These are phyloP conservation scores for Aegilops bicornis DNA, from an alignment of 176 grass and related monocot genomes.

Conservation along the genomic window DNA sequence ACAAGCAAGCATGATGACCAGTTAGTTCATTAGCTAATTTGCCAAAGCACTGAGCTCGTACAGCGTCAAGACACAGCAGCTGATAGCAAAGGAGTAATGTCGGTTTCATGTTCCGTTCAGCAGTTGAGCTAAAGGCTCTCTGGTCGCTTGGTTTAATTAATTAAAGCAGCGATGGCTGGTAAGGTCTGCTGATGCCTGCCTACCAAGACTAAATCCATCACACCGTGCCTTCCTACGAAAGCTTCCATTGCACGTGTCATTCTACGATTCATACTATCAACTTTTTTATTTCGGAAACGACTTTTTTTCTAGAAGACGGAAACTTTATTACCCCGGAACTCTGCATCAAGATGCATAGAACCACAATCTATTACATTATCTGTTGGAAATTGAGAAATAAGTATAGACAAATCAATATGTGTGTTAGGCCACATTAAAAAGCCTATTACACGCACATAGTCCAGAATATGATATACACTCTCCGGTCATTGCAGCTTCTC, in stretches of 20 bases:
- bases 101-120: not conserved
- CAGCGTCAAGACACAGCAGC: not conserved
- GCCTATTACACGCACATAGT: not conserved
- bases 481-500: not conserved
- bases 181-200: not conserved
- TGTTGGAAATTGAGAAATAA: not conserved
- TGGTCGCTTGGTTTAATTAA: not conserved
- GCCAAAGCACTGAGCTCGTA: not conserved
- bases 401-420: not conserved
- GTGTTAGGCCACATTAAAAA: not conserved
- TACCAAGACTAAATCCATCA: not conserved
- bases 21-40: not conserved
- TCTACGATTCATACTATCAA: not conserved
- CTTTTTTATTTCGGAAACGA: not conserved
- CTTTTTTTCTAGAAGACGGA: not conserved
- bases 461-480: not conserved
- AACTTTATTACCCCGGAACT: not conserved
- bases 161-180: not conserved
- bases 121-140: not conserved
- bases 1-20: not conserved
- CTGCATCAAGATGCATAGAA: not conserved
- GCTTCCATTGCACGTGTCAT: not conserved
- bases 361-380: not conserved
- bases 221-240: not conserved
- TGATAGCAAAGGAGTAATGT: not conserved